Base-by-base conservation (phyloP, 1,284 basidiomycete species). In the Cryptococcus hybrid region DNA sequence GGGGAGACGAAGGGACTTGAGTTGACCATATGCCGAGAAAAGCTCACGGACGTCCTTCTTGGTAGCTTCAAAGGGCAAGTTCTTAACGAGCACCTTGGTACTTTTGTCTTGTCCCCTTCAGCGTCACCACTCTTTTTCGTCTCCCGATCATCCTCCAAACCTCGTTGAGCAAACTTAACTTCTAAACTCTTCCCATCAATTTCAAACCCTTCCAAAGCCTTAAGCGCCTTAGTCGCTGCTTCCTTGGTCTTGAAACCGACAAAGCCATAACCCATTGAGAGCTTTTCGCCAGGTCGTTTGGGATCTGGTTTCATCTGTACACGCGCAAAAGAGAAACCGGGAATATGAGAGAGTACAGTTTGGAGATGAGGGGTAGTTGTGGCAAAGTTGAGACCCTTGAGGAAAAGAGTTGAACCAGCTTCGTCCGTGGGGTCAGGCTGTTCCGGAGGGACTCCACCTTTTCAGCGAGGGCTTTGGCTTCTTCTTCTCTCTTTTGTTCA, bases 251-350 rank as follows among this genome's bases (percentile, higher is more conserved):
- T 85, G 81, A 98, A 98, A 3, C 94, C 95, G 38, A 96, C 85
- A 70, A 99, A 99, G 0, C 93, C 95, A 74, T 94, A 98, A 0
- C 94, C 93, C 92, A 96, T 94, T 70, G 89, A 92, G 44, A 95
- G 79, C 46, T 84, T 80, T 13, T 79, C 71, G 5, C 76, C 76
- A 0, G 85, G 82, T 6, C 84, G 81, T 66, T 89, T 91, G 0
- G 90, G 87, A 76, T 95, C 90, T 0, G 88, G 85, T 72, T 96
- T 97, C 50, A 86, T 95, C 78, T 97, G 92, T 7, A 98, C 84
- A 4, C 91, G 87, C 5, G 92, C 90, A 71, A 96, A 98, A 0
- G 84, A 82, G 75, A 92, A 97, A 5, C 85, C 88, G 3, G 89
- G 85, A 0, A 98, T 80, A 56, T 86, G 82, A n/a, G 85, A 82